Evolutionary conservation across 129 eudicot genomes (phyloP), one percentile per base, ranked within the genome.

Genomic region (Logfia minima): DNA sequence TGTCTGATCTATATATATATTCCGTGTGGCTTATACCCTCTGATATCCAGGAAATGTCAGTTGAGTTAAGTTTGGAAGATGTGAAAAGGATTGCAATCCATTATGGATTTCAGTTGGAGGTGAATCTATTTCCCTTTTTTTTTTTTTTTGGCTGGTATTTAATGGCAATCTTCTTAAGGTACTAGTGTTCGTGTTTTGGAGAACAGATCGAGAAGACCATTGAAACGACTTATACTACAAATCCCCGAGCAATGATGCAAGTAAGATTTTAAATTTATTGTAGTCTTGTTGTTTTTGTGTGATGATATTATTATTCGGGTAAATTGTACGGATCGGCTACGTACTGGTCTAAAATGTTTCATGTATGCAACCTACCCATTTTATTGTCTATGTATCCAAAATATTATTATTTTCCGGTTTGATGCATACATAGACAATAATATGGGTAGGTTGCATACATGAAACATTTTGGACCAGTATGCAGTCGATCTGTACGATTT

Each of bases 11-110:
- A 64, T 71, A 22, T 34, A 22, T 34, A 34, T 82, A 74, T 56
- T 56, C 76, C 45, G 6, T 35, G 70, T 82, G 26, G 35, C 70
- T 75, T 43, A 52, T 66, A 24, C 53, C 43, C 80, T 59, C 55
- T 59, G 8, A 60, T 67, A 39, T 55, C 6, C 80, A 94, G 98
- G 99, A 89, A 79, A 87, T 91, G 97, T 94, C 99, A 4, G 80
- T 94, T 78, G 99, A 94, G 78, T 83, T 94, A n/a, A 86, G 99
- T 83, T 86, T 94, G 85, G 99, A 94, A 82, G 99, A 94, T 79
- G 99, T 94, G 77, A 91, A 94, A 81, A 86, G 70, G 82, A 88
- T 87, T 71, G 92, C 99, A 37, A 56, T 70, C 61, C 92, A 89
- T 79, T 87, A 81, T 81, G 99, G 99, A 76, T 91, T 94, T 82